Evolutionary conservation across 495 filamentous ascomycete species (phyloP).

Genomic region (Penicillium riverlandense): DNA sequence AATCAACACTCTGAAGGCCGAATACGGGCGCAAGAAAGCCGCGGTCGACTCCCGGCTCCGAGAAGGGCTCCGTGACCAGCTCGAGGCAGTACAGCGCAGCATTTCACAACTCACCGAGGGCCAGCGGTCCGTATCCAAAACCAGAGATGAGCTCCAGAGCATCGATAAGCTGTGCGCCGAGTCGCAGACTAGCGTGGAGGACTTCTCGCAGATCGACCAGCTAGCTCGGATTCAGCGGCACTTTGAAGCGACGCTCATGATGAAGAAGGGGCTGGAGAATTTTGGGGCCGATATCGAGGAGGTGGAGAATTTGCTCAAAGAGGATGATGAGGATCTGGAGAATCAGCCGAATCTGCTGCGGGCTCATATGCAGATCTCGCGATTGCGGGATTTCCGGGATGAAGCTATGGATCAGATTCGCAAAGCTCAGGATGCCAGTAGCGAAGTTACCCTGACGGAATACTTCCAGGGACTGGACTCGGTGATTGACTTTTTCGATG

Average conservation of each 20-base stretch:
- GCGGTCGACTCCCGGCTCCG: conserved; percentile 86
- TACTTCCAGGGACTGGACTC: conserved; percentile 85
- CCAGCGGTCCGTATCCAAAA: conserved; percentile 76
- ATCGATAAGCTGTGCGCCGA: conserved; percentile 97
- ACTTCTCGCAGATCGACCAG: conserved; percentile 94
- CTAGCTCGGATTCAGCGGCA: conserved; percentile 91
- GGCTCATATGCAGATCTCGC: conserved; percentile 84
- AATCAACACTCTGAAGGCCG: conserved; percentile 78
- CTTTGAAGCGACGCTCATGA: conserved; percentile 83
- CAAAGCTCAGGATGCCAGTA: conserved; percentile 61
- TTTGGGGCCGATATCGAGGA: conserved; percentile 70
- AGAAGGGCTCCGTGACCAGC: conserved; percentile 77
- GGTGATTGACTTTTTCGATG: conserved; percentile 88
- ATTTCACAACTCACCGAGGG: conserved; percentile 82
- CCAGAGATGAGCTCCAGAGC: conserved; percentile 96
- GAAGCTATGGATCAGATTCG: conserved; percentile 92
- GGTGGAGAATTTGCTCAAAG: conserved; percentile 65
- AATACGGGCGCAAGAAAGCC: conserved; percentile 91
- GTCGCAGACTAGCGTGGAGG: conserved; percentile 88
- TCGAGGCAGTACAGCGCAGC: conserved; percentile 85
- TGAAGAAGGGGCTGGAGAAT: conserved; percentile 80
- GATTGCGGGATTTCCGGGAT: conserved; percentile 86
- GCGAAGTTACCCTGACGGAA: conserved; percentile 74
- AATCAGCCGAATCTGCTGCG: conserved; percentile 87
- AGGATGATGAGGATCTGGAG: conserved; percentile 79